These are phyloP conservation scores for Somion occarium DNA, from an alignment of 1,284 basidiomycete species.

Conservation along the genomic window DNA sequence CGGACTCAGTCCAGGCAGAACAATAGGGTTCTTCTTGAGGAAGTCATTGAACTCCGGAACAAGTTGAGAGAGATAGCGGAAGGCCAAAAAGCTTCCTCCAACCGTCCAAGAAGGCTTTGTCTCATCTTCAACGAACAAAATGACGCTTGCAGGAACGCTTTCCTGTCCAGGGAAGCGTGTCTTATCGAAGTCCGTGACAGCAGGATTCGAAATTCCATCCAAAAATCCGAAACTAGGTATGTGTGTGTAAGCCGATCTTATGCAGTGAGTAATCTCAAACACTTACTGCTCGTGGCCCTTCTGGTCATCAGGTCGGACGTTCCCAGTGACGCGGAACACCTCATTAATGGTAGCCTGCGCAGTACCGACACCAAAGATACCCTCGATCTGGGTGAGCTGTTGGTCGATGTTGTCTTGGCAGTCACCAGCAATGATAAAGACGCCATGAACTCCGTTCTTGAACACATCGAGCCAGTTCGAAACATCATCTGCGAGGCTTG, in stretches of 20 bases:
- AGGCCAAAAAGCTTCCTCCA: slow-evolving; percentile 51
- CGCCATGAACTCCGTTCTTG: slow-evolving; percentile 31
- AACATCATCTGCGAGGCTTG: slow-evolving; percentile 19
- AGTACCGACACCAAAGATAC: slow-evolving; percentile 14
- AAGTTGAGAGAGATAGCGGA: slow-evolving; percentile 50
- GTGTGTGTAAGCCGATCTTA: too few species aligned
- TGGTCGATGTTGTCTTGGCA: slow-evolving; percentile 16
- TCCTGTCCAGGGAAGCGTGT: slow-evolving; percentile 29
- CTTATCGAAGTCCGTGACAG: slow-evolving; percentile 29
- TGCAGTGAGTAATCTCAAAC: neutral
- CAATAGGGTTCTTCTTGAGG: slow-evolving; percentile 37
- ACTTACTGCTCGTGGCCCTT: slow-evolving; percentile 31
- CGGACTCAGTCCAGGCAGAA: slow-evolving; percentile 29
- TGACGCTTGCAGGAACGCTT: slow-evolving; percentile 29
- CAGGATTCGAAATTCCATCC: slow-evolving; percentile 38
- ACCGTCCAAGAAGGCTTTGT: slow-evolving; percentile 41
- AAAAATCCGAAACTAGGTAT: slow-evolving; percentile 31
- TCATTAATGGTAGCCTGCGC: slow-evolving; percentile 28
- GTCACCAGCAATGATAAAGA: slow-evolving; percentile 32
- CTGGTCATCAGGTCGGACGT: slow-evolving; percentile 29
- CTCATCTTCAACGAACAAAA: slow-evolving; percentile 19
- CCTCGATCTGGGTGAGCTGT: slow-evolving; percentile 9
- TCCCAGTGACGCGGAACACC: slow-evolving; percentile 26
- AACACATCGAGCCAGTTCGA: slow-evolving; percentile 30
- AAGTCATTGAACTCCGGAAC: slow-evolving; percentile 54